Base-by-base conservation (phyloP, 352 stramenopile species). In the Aphanomyces astaci region DNA sequence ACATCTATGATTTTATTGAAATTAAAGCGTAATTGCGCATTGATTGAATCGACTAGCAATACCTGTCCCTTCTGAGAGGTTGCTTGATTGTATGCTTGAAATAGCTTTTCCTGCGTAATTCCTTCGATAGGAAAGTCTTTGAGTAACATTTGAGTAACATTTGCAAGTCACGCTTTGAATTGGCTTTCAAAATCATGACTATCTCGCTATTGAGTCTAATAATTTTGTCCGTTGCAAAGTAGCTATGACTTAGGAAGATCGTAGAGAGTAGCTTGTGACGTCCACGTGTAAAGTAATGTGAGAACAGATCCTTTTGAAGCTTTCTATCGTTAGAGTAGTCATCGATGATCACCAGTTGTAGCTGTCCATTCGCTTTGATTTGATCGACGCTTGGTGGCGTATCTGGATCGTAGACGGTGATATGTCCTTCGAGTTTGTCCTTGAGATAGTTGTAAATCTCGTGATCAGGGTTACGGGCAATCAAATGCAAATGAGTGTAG, bases 161-260 rank as follows among this genome's bases (percentile, higher is more conserved):
- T 40, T 71, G 33, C 51, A 78, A 53, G 75, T 78, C 73, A 53
- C 71, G 66, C 27, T 72, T 78, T 30, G 40, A 70, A 36, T 78
- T 78, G 19, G 66, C 73, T 45, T 75, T 78, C 32, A 78, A 36
- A 40, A 78, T 74, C 0, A 43, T 27, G 7, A 72, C 19, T 11
- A 73, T 73, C 54, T 76, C 71, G 24, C 17, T 32, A 51, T 76
- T 78, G 52, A 78, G 66, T 48, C 71, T 56, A 64, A 78, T 76
- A 66, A 78, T 76, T 45, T 75, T 79, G 48, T 77, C 72, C 0
- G 57, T 73, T n/a, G 72, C 72, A 59, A 79, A 79, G 39, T 77
- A 71, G 15, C 32, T 69, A 49, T 75, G 71, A 31, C 32, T 46
- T 9, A 78, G n/a, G 48, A 79, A 77, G 74, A 70, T 2, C n/a